These are phyloP conservation scores for Cylindricascospora bacillispora DNA, from an alignment of 1,139 yeast genomes.

Conservation along the genomic window DNA sequence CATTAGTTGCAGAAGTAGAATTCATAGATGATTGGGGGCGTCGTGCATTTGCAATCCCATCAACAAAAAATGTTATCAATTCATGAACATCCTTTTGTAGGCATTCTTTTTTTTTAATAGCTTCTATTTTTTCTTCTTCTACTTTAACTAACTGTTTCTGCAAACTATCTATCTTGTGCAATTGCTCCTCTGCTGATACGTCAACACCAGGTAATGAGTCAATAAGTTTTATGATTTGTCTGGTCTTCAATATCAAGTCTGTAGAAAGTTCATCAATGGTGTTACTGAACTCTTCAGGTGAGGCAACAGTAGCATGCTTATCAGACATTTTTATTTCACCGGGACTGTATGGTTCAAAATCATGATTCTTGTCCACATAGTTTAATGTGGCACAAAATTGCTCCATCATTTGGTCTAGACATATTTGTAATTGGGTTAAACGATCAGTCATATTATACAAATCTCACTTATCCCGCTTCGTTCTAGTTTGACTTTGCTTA, in stretches of 20 bases:
- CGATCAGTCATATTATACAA: conserved; percentile 64
- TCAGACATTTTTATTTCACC: conserved; percentile 43
- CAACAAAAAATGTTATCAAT: conserved; percentile 35
- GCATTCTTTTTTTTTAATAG: conserved; percentile 53
- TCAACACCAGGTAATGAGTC: conserved; percentile 92
- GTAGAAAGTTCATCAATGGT: conserved; percentile 64
- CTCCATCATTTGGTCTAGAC: conserved; percentile 82
- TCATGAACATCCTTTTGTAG: conserved; percentile 55
- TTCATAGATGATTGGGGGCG: too few species aligned
- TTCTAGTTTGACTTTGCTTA: too few species aligned
- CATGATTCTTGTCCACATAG: conserved; percentile 66
- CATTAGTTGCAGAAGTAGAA: too few species aligned
- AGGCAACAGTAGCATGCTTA: conserved; percentile 30
- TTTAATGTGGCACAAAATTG: conserved; percentile 87
- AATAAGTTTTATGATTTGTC: conserved; percentile 76
- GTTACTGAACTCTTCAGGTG: conserved; percentile 40
- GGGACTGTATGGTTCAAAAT: conserved; percentile 35
- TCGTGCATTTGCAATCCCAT: conserved; percentile 20
- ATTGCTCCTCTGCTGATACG: conserved; percentile 63
- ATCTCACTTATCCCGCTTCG: too few species aligned
- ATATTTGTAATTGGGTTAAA: conserved; percentile 80
- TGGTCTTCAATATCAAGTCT: conserved; percentile 71
- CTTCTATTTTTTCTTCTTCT: conserved; percentile 46
- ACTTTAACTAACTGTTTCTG: conserved; percentile 50
- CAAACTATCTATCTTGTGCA: conserved; percentile 48